Percentiles rank a stretch among this genome's conserved stretches.
Conservation (phyloP, 2,329 filamentous ascomycete genomes). For the Aureobasidium mangrovei region DNA sequence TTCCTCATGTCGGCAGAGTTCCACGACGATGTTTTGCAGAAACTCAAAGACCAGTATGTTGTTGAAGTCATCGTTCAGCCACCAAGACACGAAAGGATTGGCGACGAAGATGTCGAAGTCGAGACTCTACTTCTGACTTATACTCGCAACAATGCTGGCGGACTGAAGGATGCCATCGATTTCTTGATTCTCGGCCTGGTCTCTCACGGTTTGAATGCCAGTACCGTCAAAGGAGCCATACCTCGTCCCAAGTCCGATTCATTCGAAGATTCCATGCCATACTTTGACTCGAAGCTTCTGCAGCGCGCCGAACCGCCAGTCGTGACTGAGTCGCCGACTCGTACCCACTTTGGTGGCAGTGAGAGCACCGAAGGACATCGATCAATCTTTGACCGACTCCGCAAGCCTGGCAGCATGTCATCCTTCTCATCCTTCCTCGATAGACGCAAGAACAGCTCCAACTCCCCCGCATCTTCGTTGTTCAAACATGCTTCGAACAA, state of each 20-base stretch:
- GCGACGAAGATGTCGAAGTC: slow-evolving; percentile 33
- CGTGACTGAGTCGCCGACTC: slow-evolving; percentile 79
- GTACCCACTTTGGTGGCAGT: slow-evolving; percentile 73
- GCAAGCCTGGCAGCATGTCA: slow-evolving; percentile 89
- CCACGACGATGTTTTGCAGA: slow-evolving; percentile 66
- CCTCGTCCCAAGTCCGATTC: slow-evolving; percentile 98
- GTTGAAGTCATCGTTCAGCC: slow-evolving; percentile 70
- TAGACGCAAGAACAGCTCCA: slow-evolving; percentile 86
- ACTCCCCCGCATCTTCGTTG: slow-evolving; percentile 60
- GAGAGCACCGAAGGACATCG: slow-evolving; percentile 59
- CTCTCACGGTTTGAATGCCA: slow-evolving; percentile 78
- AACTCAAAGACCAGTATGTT: slow-evolving; percentile 84
- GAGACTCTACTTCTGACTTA: slow-evolving; percentile 51
- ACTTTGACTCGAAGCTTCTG: slow-evolving; percentile 92
- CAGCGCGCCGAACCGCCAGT: slow-evolving; percentile 77
- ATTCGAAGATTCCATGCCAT: slow-evolving; percentile 92
- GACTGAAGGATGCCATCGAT: slow-evolving; percentile 90
- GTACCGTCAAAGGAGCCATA: slow-evolving; percentile 84
- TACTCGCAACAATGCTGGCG: slow-evolving; percentile 93
- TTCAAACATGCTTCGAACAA: slow-evolving; percentile 82
- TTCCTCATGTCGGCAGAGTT: slow-evolving; percentile 80
- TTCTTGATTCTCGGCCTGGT: slow-evolving; percentile 82
- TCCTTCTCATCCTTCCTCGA: slow-evolving; percentile 95
- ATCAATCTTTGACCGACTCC: slow-evolving; percentile 81
- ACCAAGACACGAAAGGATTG: slow-evolving; percentile 32